phyloP scores from a whole-genome alignment of 257 asterid species.

The Lithospermum erythrorhizon region DNA sequence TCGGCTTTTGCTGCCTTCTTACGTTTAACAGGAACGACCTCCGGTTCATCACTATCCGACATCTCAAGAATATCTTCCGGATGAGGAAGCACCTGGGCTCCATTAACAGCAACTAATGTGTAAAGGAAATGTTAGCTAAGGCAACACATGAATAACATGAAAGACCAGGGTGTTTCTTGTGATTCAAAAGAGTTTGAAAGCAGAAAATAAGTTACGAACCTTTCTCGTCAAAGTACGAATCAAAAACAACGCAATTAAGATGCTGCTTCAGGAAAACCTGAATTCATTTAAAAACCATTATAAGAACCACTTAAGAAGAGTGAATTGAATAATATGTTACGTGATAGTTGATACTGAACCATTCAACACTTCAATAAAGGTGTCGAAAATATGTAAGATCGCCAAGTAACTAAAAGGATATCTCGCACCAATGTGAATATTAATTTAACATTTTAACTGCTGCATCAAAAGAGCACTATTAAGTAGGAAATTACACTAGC shows the following conservation, averaged over 20 bases:
- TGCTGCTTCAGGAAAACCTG: conserved; percentile 96
- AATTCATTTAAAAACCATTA: conserved; percentile 11
- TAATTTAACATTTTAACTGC: too few species aligned
- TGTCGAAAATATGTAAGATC: too few species aligned
- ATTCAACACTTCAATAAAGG: too few species aligned
- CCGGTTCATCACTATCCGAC: conserved; percentile 19
- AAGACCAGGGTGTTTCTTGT: background rate
- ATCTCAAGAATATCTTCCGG: conserved; percentile 17
- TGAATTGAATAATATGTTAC: background rate
- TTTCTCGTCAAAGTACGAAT: conserved; percentile 51
- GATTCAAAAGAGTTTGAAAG: background rate
- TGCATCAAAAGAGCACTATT: too few species aligned
- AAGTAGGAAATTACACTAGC: too few species aligned
- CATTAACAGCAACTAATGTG: conserved; percentile 17
- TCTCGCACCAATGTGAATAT: too few species aligned
- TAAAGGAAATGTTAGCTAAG: conserved; percentile 5
- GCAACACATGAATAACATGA: background rate
- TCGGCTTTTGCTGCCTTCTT: too few species aligned
- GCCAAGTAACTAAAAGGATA: too few species aligned
- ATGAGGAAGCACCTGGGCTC: conserved; percentile 10
- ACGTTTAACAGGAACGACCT: conserved; percentile 14
- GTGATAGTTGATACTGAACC: too few species aligned
- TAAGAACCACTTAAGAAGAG: conserved; percentile 3
- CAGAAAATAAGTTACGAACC: conserved; percentile 21
- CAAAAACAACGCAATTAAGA: conserved; percentile 51